phyloP scores from a whole-genome alignment of 2,329 filamentous ascomycete species.

The Sporothrix sp. region DNA sequence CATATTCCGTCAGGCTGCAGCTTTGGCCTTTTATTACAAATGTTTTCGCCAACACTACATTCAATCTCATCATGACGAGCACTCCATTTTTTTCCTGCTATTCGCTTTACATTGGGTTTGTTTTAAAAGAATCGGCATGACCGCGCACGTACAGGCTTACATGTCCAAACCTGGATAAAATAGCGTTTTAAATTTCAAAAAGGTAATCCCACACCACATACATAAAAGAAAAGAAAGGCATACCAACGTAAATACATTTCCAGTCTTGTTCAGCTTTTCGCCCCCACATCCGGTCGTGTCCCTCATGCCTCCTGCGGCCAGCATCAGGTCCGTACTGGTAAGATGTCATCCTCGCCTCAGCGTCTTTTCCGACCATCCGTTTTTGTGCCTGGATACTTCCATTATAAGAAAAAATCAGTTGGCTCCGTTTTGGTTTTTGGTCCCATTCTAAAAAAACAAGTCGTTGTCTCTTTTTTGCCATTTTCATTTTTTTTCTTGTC shows the following conservation, averaged over 20 bases:
- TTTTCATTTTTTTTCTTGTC: neutral
- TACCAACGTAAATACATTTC: slow-evolving; percentile 7
- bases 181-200: neutral
- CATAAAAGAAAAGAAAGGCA: slow-evolving; percentile 2
- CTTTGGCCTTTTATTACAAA: too few species aligned
- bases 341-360: too few species aligned
- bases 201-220: slow-evolving; percentile 7
- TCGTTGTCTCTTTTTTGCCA: neutral
- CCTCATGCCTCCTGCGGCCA: neutral
- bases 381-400: neutral
- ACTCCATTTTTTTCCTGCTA: neutral
- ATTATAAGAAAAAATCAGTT: slow-evolving; percentile 6
- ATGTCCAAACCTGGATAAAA: too few species aligned
- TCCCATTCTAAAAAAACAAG: slow-evolving; percentile 8
- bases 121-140: too few species aligned
- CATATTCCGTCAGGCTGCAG: too few species aligned
- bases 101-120: too few species aligned
- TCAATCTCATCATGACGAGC: neutral
- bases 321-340: neutral
- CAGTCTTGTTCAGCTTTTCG: slow-evolving; percentile 1
- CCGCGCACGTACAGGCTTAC: too few species aligned
- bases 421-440: neutral
- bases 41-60: neutral
- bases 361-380: too few species aligned
- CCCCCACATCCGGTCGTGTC: neutral